Evolutionary conservation across 2,329 filamentous ascomycete species (phyloP).

Genomic region (Alternaria rosae): DNA sequence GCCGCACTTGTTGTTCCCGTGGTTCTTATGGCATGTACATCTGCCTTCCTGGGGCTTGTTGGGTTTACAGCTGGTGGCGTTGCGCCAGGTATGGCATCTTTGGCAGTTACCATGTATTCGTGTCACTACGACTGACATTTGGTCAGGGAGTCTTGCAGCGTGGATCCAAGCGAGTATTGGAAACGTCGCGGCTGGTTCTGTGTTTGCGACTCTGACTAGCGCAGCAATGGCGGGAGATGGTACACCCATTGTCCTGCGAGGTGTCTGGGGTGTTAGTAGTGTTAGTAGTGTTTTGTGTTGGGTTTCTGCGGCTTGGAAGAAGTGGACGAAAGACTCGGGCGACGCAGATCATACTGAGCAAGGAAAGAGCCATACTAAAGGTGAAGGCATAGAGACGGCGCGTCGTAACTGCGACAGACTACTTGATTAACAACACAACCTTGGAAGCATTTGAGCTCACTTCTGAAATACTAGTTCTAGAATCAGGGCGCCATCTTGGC

Average conservation of each 20-base stretch:
- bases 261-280: constrained; percentile 1
- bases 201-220: constrained; percentile 32
- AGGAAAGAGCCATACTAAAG: too few relatives aligned
- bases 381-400: too few relatives aligned
- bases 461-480: too few relatives aligned
- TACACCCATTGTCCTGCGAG: constrained; percentile 11
- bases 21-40: constrained; percentile 7
- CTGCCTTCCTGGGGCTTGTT: background rate
- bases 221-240: constrained; percentile 35
- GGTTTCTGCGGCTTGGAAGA: too few relatives aligned
- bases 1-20: constrained; percentile 6
- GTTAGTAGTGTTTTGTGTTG: background rate
- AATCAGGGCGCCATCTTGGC: too few relatives aligned
- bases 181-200: constrained; percentile 25
- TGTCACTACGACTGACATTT: background rate
- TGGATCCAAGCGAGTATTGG: constrained; percentile 28
- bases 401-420: too few relatives aligned
- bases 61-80: constrained; percentile 6
- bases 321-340: too few relatives aligned
- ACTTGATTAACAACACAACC: too few relatives aligned
- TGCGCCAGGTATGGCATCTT: background rate
- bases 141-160: constrained; percentile 30
- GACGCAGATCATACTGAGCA: too few relatives aligned
- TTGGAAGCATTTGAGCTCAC: too few relatives aligned
- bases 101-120: background rate